Evolutionary conservation across 768 basidiomycete species (phyloP), one percentile per base, ranked within the genome.

Genomic region (Amanita thiersii): DNA sequence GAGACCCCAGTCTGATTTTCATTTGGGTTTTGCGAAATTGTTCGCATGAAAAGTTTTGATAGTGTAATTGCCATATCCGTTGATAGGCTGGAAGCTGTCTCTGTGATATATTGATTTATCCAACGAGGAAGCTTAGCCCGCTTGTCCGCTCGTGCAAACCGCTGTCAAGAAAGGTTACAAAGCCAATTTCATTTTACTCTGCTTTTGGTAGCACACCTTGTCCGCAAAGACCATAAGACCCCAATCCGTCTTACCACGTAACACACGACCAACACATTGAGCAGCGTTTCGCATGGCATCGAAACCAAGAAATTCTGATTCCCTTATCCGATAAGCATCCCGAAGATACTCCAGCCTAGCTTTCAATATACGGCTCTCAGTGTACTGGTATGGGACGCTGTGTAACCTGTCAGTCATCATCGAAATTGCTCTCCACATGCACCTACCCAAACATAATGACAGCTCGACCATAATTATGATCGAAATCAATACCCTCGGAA

Each of bases 91-190:
- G 96, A 86, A 14, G 92, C 88, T 0, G 91, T 86, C 59, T 98
- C 96, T n/a, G 91, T 96, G 54, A 99, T 98, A 58, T 96, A 97
- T 56, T 94, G 91, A 58, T 98, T 97, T 52, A 99, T 98, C 96
- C 96, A 99, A 31, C 88, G 81, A 4, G 96, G 96, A 50, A 99
- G 68, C 70, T 97, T 97, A 25, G 90, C 86, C 26, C 94, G 76
- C 64, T 94, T 94, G 55, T 94, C 90, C 5, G 86, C 84, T 37
- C 91, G 77, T 8, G 90, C 89, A 56, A 91, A 94, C 15, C 90
- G 83, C 90, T 94, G 52, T 3, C 26, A 20, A 44, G 37, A 37
- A 39, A 26, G 23, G 14, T 43, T n/a, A 39, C 21, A 41, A 35
- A 11, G 40, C 28, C 15, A 32, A 9, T 20, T 25, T 9, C 28